A percentile compares a stretch with the other conserved stretches of the same genome.
Evolutionary conservation across 768 basidiomycete genomes (phyloP).

Genomic region (Jaapia argillacea): DNA sequence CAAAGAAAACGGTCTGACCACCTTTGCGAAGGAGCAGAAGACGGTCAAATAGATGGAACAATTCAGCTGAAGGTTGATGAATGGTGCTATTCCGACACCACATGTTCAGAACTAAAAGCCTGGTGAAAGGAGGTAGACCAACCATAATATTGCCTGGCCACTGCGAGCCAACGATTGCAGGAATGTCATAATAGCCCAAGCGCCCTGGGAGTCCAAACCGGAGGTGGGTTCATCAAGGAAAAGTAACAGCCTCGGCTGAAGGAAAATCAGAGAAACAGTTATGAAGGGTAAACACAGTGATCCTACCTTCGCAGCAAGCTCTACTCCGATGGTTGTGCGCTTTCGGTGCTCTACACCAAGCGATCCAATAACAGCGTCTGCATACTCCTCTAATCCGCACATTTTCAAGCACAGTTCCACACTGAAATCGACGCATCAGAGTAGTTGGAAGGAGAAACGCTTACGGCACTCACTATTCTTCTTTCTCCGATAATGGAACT

Average conservation of each 20-base stretch:
- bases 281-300: slow-evolving; percentile 53
- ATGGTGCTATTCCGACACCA: too few species aligned
- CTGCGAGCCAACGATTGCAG: slow-evolving; percentile 65
- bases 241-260: slow-evolving; percentile 62
- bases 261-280: background rate
- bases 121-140: too few species aligned
- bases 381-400: slow-evolving; percentile 53
- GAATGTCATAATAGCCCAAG: slow-evolving; percentile 75
- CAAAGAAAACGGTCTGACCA: slow-evolving; percentile 59
- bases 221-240: slow-evolving; percentile 75
- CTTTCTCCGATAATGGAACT: slow-evolving; percentile 60
- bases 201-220: slow-evolving; percentile 79
- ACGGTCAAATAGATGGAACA: slow-evolving; percentile 79
- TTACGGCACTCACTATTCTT: too few species aligned
- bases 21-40: slow-evolving; percentile 70
- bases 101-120: too few species aligned
- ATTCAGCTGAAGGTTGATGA: slow-evolving; percentile 69
- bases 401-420: slow-evolving; percentile 51
- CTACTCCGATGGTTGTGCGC: slow-evolving; percentile 79
- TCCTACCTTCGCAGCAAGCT: slow-evolving; percentile 64
- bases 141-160: slow-evolving; percentile 85
- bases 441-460: slow-evolving; percentile 27
- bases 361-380: slow-evolving; percentile 62
- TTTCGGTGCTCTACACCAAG: slow-evolving; percentile 68
- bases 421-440: slow-evolving; percentile 31